Evolutionary conservation across 2,329 filamentous ascomycete genomes (phyloP).

Genomic region (Cladosporium sp.): DNA sequence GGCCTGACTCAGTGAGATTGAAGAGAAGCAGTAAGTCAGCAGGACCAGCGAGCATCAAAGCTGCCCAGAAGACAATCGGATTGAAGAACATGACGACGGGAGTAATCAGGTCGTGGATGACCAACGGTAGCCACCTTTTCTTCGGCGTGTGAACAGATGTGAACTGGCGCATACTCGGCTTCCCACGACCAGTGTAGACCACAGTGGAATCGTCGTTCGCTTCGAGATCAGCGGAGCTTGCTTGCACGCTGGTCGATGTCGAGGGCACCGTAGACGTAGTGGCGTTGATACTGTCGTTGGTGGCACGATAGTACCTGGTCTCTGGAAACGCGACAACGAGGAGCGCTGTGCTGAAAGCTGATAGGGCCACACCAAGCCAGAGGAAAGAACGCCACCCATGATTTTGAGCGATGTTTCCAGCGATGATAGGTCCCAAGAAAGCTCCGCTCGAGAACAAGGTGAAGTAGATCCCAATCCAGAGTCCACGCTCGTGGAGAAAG

Average conservation of each 20-base stretch:
- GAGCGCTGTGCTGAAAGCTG: conserved; percentile 41
- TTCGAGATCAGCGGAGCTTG: too few relatives aligned
- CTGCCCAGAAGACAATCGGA: conserved; percentile 45
- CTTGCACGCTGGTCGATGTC: too few relatives aligned
- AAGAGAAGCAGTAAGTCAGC: conserved; percentile 49
- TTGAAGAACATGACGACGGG: conserved; percentile 47
- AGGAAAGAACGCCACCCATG: conserved; percentile 50
- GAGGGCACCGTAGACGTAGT: too few relatives aligned
- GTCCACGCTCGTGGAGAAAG: conserved; percentile 21
- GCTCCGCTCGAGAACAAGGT: conserved; percentile 45
- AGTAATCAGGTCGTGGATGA: conserved; percentile 43
- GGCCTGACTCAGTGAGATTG: conserved; percentile 52
- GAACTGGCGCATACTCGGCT: conserved; percentile 42
- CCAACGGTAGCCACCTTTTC: conserved; percentile 41
- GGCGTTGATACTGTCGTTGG: too few relatives aligned
- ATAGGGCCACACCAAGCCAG: conserved; percentile 46
- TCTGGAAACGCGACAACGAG: conserved; percentile 45
- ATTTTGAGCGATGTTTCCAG: conserved; percentile 43
- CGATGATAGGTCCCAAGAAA: conserved; percentile 47
- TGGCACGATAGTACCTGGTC: conserved; percentile 42
- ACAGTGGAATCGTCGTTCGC: conserved; percentile 24
- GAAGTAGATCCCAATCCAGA: conserved; percentile 32
- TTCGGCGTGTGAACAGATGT: conserved; percentile 40
- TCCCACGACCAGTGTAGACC: conserved; percentile 36
- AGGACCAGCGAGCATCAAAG: conserved; percentile 36